A percentile compares a stretch with the other conserved stretches of the same genome.
Evolutionary conservation across 2,329 filamentous ascomycete genomes (phyloP).

Genomic region (Phaeosphaeria sp.): DNA sequence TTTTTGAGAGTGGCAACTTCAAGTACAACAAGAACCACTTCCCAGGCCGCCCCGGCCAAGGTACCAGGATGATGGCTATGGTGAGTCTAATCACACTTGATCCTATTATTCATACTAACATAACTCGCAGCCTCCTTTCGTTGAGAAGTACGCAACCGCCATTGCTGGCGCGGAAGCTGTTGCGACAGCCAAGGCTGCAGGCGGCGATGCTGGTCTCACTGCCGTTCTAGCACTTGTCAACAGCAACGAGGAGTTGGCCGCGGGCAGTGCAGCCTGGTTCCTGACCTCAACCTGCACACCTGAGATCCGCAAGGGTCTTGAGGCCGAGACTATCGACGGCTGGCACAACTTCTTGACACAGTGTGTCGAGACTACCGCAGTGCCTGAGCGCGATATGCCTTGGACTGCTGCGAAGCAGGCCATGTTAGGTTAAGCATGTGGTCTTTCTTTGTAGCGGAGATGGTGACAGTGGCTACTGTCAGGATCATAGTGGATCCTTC

Average conservation of each 20-base stretch:
- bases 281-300: slow-evolving; percentile 60
- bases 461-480: not conserved
- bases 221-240: slow-evolving; percentile 61
- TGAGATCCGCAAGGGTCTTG: slow-evolving; percentile 53
- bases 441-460: not conserved
- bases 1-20: slow-evolving; percentile 74
- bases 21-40: slow-evolving; percentile 73
- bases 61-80: slow-evolving; percentile 72
- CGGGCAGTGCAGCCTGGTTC: slow-evolving; percentile 68
- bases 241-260: slow-evolving; percentile 54
- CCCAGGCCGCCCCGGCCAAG: slow-evolving; percentile 70
- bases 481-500: not conserved
- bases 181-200: slow-evolving; percentile 38
- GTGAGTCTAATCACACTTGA: too few relatives aligned
- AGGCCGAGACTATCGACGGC: slow-evolving; percentile 55
- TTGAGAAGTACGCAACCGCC: slow-evolving; percentile 61
- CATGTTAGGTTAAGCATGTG: slow-evolving; percentile 9
- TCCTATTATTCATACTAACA: too few relatives aligned
- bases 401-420: slow-evolving; percentile 55
- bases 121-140: slow-evolving; percentile 55
- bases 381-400: slow-evolving; percentile 54
- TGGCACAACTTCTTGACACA: slow-evolving; percentile 60
- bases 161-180: slow-evolving; percentile 46
- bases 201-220: slow-evolving; percentile 42
- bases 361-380: slow-evolving; percentile 61